Evolutionary conservation across 106 monocot species (phyloP).

Genomic region (Dendrobium chrysotoxum): DNA sequence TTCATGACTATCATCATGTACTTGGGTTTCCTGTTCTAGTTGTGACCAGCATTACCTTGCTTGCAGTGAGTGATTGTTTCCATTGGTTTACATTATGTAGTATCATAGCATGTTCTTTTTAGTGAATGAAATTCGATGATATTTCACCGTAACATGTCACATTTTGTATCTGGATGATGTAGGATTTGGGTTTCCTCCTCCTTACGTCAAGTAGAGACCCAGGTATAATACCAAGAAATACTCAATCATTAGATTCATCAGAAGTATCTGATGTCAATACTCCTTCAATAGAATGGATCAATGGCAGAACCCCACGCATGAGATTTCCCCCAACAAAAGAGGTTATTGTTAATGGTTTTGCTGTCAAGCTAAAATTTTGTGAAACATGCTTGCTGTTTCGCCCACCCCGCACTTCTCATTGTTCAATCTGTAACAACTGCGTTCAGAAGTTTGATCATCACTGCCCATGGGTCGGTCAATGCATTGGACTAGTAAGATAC

Average conservation of each 20-base stretch:
- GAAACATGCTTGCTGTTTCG: slow-evolving; percentile 76
- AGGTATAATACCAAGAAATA: slow-evolving; percentile 66
- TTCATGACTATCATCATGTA: slow-evolving; percentile 15
- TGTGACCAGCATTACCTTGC: slow-evolving; percentile 22
- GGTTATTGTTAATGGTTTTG: slow-evolving; percentile 42
- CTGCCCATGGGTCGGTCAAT: slow-evolving; percentile 76
- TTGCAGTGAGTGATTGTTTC: slow-evolving; percentile 29
- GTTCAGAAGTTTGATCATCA: slow-evolving; percentile 72
- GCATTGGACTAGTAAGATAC: slow-evolving; percentile 62
- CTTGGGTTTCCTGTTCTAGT: slow-evolving; percentile 41
- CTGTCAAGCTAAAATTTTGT: slow-evolving; percentile 67
- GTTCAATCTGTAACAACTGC: slow-evolving; percentile 64
- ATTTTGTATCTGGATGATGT: slow-evolving; percentile 10
- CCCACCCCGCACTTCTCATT: slow-evolving; percentile 63
- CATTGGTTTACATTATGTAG: neutral
- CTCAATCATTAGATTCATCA: slow-evolving; percentile 16
- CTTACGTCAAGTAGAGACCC: slow-evolving; percentile 71
- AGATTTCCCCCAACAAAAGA: slow-evolving; percentile 38
- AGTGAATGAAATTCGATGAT: neutral
- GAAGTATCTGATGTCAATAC: slow-evolving; percentile 21
- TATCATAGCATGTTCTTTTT: neutral
- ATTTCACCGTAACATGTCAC: neutral
- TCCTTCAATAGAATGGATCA: slow-evolving; percentile 49
- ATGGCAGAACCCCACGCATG: slow-evolving; percentile 27
- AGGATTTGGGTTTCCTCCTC: slow-evolving; percentile 58